Conservation (phyloP, 1,284 basidiomycete species). For the Mycosarcoma mackinlayi region DNA sequence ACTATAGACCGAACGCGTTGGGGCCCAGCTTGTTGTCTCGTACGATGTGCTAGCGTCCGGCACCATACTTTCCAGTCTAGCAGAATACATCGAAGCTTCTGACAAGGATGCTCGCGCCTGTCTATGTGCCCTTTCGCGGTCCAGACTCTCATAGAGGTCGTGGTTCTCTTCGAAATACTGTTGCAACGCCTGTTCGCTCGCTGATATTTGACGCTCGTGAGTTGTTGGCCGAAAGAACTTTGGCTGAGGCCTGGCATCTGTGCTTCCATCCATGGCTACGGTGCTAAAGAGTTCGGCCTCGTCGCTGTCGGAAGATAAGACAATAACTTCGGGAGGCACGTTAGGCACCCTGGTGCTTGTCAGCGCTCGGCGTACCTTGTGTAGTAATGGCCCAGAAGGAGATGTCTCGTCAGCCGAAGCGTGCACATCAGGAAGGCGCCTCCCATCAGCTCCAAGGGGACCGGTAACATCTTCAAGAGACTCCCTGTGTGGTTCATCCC, state of each 20-base stretch:
- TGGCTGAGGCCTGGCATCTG: neutral
- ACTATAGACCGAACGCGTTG: neutral
- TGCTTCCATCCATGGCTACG: neutral
- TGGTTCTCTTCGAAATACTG: constrained; percentile 9
- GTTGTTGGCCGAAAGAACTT: neutral
- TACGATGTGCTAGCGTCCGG: constrained; percentile 24
- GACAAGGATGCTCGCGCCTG: neutral
- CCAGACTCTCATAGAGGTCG: constrained; percentile 19
- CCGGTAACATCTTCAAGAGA: neutral
- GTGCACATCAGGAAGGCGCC: neutral
- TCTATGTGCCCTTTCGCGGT: constrained; percentile 16
- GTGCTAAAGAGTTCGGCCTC: constrained; percentile 9
- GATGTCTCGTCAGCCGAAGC: neutral
- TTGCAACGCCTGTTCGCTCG: constrained; percentile 8
- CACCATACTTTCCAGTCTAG: constrained; percentile 25
- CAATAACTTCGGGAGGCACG: constrained; percentile 24
- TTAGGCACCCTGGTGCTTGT: neutral
- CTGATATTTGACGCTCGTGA: neutral
- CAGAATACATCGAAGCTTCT: constrained; percentile 3
- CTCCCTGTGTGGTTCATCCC: neutral
- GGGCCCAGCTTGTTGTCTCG: constrained; percentile 19
- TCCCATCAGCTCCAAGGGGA: neutral
- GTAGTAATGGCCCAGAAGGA: neutral
- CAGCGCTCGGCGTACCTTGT: neutral
- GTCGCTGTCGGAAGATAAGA: constrained; percentile 33